Evolutionary conservation across 2,329 filamentous ascomycete species (phyloP), one percentile per base, ranked within the genome.

Genomic region (Cladosporium sp.): DNA sequence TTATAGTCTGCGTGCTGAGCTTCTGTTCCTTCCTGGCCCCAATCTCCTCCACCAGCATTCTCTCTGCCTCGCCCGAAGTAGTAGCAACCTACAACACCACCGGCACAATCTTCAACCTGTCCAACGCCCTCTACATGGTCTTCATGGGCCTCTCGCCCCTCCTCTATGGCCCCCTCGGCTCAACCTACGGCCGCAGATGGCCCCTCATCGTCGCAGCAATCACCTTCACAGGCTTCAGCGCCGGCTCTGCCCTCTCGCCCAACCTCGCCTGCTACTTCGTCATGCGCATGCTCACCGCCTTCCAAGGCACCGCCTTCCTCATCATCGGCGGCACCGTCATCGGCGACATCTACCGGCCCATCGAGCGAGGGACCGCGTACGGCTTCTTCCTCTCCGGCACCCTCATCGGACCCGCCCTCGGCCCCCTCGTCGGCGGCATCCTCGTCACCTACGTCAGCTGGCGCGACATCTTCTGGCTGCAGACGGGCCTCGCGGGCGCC

Each of bases 11-110:
- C 9, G 77, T 90, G 5, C 70, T 91, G 49, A 84, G 86, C 0
- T 87, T 85, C 64, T 89, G 86, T 69, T 82, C 84, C 22, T 89
- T 92, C 58, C 73, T 92, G 42, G 83, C 87, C 1, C 88, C 88
- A 0, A 80, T 89, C 19, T 86, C 83, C 2, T 87, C 83, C 37
- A 91, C 87, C 0, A 84, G 84, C 1, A 81, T 91, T 8, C 70
- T 92, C 10, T 78, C 86, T 1, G 87, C 86, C 2, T 81, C 86
- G 1, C 86, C 87, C 1, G 87, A 92, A 66, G 83, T 92, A 4
- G 53, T 57, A 18, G 67, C 64, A 3, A 82, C 80, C 7, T 89
- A 80, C 64, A 58, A 73, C 37, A 88, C 84, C 0, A 85, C 80
- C 0, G 84, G 83, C 4, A 79, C 79, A 9, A 78, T 89, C 53